Base-by-base conservation (phyloP, 192 early-diverging fungal species). In the Lobulomyces angularis region DNA sequence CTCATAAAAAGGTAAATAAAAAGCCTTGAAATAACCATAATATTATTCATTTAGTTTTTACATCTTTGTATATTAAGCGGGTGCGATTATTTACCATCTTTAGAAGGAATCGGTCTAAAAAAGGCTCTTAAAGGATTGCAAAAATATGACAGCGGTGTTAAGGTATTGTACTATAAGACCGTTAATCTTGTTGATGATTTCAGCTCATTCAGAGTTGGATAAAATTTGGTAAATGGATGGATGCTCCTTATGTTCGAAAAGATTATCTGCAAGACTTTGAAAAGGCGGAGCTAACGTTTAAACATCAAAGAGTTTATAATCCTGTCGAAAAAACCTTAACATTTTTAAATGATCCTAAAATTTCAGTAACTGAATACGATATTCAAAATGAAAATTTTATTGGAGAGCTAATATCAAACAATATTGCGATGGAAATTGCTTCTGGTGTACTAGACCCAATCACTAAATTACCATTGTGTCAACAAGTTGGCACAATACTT, bases 21-120 rank as follows among this genome's bases (percentile, higher is more conserved):
- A n/a, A n/a, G n/a, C n/a, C n/a, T n/a, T n/a, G n/a, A n/a, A n/a
- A n/a, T n/a, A n/a, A n/a, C n/a, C n/a, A n/a, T n/a, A 35, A 35
- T 18, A 43, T 33, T 7, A n/a, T 40, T 64, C 17, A 55, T 47
- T 0, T 59, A 65, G 35, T 73, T 99, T 41, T 77, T 86, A 7
- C 75, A 86, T 8, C 83, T 92, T 84, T 90, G 90, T 48, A 97
- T 99, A 24, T 40, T 99, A n/a, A 77, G 84, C 0, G 95, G 95
- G n/a, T 99, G 95, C 53, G 95, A 99, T 46, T 99, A 99, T 48
- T 53, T 90, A 12, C 73, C 80, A 0, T 87, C 81, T 0, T 60
- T 88, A 7, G 71, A 77, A 1, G 84, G 90, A 1, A 72, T 98
- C 28, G 95, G 92, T 0, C 53, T 98, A 16, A 87, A 82, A 50